Base-by-base conservation (phyloP, 2,329 filamentous ascomycete species). In the Mycosphaerelloides madeirae region DNA sequence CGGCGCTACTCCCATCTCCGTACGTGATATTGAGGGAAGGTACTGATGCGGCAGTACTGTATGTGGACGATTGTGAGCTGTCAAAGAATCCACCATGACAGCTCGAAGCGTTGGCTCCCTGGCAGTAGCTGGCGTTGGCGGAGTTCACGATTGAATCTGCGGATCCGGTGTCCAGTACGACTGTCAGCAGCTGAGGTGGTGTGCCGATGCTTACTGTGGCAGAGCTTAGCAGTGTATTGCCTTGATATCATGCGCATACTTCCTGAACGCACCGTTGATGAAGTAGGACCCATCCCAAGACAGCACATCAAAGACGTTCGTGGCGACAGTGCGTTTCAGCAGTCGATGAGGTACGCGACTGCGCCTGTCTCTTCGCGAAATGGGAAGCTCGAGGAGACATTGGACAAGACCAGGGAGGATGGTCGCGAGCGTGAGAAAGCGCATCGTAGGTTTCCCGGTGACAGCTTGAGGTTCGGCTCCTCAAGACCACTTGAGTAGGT, bases 151-250 rank as follows among this genome's bases (percentile, higher is more conserved):
- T 58, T 9, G 59, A 52, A 28, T 63, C 60, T n/a, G 48, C 47
- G 33, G 54, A 57, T 31, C 60, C 60, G 29, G 60, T 61, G 42
- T 61, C 59, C 35, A 63, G 48, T 29, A 60, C 49, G 22, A 60
- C 54, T 14, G 52, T 49, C 31, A 57, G 50, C 3, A 38, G 31
- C 45, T 62, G 59, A 12, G 57, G 54, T 7, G 60, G 59, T 3
- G 57, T 59, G 25, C 60, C 60, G 29, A 60, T 50, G 14, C 56
- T 58, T 29, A 63, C 52, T 53, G 14, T 13, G 14, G 16, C 3
- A 12, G 22, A 36, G 11, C 5, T 39, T 13, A 39, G 37, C 19
- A 22, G n/a, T 12, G 20, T 25, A 6, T 8, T 25, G 15, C 22
- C 13, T 6, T 8, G 20, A 3, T n/a, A 3, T 25, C 6, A 4